A percentile compares a stretch with the other conserved stretches of the same genome.
phyloP scores from a whole-genome alignment of 495 filamentous ascomycete genomes.

The Neohortaea acidophila region DNA sequence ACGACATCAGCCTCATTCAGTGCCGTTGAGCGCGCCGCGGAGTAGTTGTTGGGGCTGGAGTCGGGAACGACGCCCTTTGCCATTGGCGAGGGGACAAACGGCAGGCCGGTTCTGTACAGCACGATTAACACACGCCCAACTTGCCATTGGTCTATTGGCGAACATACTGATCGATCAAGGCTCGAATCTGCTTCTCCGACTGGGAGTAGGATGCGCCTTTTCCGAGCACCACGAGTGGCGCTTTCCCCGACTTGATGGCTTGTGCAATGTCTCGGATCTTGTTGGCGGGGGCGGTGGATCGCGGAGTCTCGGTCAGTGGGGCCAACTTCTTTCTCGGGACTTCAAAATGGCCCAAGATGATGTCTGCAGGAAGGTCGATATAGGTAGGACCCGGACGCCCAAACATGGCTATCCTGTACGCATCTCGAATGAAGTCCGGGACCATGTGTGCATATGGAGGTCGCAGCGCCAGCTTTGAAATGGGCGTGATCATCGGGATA shows the following conservation, averaged over 20 bases:
- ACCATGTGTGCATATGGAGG: conserved; percentile 36
- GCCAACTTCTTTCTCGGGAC: conserved; percentile 13
- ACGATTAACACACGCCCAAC: too few relatives aligned
- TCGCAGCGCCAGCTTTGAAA: conserved; percentile 43
- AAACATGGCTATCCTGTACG: conserved; percentile 42
- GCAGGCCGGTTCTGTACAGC: conserved; percentile 33
- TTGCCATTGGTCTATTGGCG: too few relatives aligned
- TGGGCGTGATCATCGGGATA: conserved; percentile 40
- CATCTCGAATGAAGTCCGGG: conserved; percentile 36
- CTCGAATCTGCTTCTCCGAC: conserved; percentile 34
- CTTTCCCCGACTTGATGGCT: conserved; percentile 35
- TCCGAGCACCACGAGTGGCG: conserved; percentile 44
- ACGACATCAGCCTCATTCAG: conserved; percentile 44
- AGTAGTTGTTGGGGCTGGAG: conserved; percentile 39
- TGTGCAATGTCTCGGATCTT: conserved; percentile 33
- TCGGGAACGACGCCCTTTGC: conserved; percentile 47
- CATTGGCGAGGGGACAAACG: conserved; percentile 50
- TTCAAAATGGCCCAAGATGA: conserved; percentile 35
- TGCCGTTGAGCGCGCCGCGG: conserved; percentile 44
- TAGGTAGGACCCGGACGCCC: conserved; percentile 44
- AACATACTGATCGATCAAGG: conserved; percentile 30
- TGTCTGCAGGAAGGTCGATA: conserved; percentile 47
- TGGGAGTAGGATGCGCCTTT: conserved; percentile 48
- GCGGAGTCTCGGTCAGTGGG: conserved; percentile 17
- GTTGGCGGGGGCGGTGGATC: conserved; percentile 29